A percentile compares a stretch with the other conserved stretches of the same genome.
Conservation (phyloP, 1,284 basidiomycete species). For the Ustilago tritici region DNA sequence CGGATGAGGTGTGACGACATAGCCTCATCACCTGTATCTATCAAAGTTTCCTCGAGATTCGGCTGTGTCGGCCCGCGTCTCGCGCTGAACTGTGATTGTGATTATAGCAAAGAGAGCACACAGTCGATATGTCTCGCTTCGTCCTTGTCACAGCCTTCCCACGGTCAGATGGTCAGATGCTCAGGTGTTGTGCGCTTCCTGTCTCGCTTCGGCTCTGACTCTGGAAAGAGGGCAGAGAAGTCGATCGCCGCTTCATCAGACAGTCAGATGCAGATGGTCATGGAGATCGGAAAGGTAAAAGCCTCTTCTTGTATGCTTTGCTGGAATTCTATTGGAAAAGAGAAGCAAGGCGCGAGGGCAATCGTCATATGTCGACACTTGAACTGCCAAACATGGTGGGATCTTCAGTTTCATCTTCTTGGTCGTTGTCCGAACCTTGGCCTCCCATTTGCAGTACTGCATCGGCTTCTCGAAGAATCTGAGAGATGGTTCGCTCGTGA, state of each 20-base stretch:
- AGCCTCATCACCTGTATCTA: background rate
- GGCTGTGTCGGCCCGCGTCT: background rate
- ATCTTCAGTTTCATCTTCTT: constrained; percentile 29
- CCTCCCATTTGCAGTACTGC: constrained; percentile 38
- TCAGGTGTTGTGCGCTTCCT: too few relatives aligned
- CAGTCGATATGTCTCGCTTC: background rate
- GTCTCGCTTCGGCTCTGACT: background rate
- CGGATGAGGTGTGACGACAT: background rate
- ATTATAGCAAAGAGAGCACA: background rate
- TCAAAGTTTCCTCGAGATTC: background rate
- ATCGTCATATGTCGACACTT: constrained; percentile 20
- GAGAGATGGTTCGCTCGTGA: constrained; percentile 54
- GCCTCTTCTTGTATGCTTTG: background rate
- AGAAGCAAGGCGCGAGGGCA: too few relatives aligned
- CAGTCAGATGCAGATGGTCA: constrained; percentile 12
- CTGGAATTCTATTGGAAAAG: background rate
- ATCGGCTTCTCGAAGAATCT: constrained; percentile 54
- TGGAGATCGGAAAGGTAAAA: constrained; percentile 2
- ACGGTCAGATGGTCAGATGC: too few relatives aligned
- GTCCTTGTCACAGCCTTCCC: background rate
- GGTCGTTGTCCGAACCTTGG: constrained; percentile 10
- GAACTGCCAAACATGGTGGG: constrained; percentile 39
- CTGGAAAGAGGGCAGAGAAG: background rate
- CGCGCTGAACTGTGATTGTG: background rate
- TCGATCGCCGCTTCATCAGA: background rate